Evolutionary conservation across 495 filamentous ascomycete genomes (phyloP).

Genomic region (Choiromyces venosus): DNA sequence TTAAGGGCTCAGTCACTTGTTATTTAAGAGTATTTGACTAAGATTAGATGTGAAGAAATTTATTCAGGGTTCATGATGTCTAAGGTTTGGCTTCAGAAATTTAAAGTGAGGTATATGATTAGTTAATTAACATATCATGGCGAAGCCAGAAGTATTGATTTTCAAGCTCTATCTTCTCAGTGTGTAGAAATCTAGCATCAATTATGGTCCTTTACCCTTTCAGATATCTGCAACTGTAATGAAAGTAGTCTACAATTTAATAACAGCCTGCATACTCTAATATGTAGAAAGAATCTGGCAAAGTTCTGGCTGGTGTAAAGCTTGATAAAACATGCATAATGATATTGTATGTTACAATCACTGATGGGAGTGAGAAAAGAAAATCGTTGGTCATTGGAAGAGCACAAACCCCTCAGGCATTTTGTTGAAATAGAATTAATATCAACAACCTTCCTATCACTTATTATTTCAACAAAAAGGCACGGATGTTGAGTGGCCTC

Average conservation of each 20-base stretch:
- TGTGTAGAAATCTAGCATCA: conserved; percentile 5
- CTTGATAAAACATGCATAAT: conserved; percentile 21
- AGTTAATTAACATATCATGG: conserved; percentile 24
- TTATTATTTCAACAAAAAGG: conserved; percentile 36
- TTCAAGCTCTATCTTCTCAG: conserved; percentile 18
- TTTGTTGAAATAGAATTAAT: conserved; percentile 26
- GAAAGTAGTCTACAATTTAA: conserved; percentile 24
- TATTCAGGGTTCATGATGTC: conserved; percentile 27
- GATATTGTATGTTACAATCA: conserved; percentile 22
- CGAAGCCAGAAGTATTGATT: conserved; percentile 13
- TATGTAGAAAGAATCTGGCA: background rate
- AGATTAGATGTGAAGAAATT: conserved; percentile 24
- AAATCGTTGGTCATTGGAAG: conserved; percentile 25
- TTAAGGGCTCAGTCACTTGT: conserved; percentile 22
- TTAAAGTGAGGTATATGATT: conserved; percentile 29
- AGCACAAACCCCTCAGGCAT: conserved; percentile 23
- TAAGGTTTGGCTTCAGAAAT: conserved; percentile 29
- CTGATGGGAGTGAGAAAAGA: conserved; percentile 30
- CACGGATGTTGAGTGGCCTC: conserved; percentile 32
- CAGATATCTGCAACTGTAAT: conserved; percentile 27
- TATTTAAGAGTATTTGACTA: conserved; percentile 22
- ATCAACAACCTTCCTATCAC: conserved; percentile 28
- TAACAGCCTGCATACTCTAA: conserved; percentile 15
- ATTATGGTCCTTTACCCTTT: conserved; percentile 17
- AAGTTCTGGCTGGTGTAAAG: background rate